Evolutionary conservation across 305 asterid genomes (phyloP), one percentile per base, ranked within the genome.

Genomic region (Fraxinus albicans): DNA sequence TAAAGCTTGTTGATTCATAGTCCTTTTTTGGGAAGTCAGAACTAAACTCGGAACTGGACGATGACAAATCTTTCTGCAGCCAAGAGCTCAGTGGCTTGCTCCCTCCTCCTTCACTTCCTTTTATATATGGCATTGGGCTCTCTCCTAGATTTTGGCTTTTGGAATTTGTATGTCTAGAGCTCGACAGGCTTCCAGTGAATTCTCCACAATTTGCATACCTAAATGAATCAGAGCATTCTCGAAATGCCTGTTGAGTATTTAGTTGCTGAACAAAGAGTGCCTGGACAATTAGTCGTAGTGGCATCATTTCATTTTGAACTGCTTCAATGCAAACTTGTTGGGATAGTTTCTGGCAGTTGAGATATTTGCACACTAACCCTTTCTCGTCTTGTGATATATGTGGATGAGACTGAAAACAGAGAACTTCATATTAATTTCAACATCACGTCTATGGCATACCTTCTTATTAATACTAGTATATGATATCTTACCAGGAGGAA

Each of bases 221-320:
- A 69, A 92, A 93, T 8, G 97, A 93, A 78, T 89, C 91, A 33
- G 94, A 89, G 87, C 94, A 91, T 80, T 89, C 94, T 73, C 78
- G 87, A 73, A 90, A 89, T 33, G 92, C 94, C 86, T 87, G 90
- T 73, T 89, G 96, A 8, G 94, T 93, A 89, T 89, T 88, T n/a
- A 91, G 65, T 60, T 93, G 96, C 89, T 93, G 98, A 76, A 92
- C 93, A 36, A 90, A 91, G 67, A 94, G 94, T 1, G 95, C 98
- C 83, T 91, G 98, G 77, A 94, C 93, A 55, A 94, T 89, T 33
- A 94, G 90, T 53, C 94, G 81, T 81, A 94, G 82, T 0, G 97
- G 98, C 97, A 92, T 94, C 81, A 82, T 74, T 73, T 94, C 94
- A 78, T 94, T 92, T 55, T 93, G 93, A 4, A 94, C 95, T 1